Base-by-base conservation (phyloP, 2,329 filamentous ascomycete species). In the Ambrosiella xylebori region DNA sequence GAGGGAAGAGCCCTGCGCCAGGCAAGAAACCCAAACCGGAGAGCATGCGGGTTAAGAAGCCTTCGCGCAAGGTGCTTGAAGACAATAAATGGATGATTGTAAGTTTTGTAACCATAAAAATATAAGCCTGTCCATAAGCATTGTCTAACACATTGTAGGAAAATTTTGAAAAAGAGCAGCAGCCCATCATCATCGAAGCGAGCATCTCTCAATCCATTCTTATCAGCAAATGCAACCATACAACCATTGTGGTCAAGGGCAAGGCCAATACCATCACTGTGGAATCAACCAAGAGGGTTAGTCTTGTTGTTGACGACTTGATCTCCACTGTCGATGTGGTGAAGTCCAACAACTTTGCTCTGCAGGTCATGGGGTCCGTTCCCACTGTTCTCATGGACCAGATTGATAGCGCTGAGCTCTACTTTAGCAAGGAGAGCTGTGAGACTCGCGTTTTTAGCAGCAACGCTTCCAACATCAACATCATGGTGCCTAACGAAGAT, bases 181-280 rank as follows among this genome's bases (percentile, higher is more conserved):
- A 82, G 13, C 82, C 90, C 2, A 77, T 97, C 61, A 84, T 91
- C 68, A 84, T 96, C 64, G 78, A 90, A 57, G 90, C 88, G 9
- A 78, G 81, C 63, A 81, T 95, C 66, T 82, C 83, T 51, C 93
- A 98, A 63, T 95, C 89, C 1, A 82, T 98, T 63, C 82, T 97
- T 63, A 93, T 98, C 68, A 88, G 85, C 66, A 85, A 86, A 64
- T 97, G 91, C 77, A 89, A 82, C 71, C 93, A 93, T 71, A 86
- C 86, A 4, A 94, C 90, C 27, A 79, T 98, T 65, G 86, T 94
- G 64, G 75, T 98, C 67, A 85, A 81, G 66, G 90, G 88, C 71
- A 98, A 98, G 72, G 89, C 88, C 59, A 98, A 98, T 68, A 89
- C 93, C n/a, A 86, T 98, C 62, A 91, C 89, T 4, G 79, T 97